Evolutionary conservation across 2,329 filamentous ascomycete genomes (phyloP).

Genomic region (Claviceps arundinis): DNA sequence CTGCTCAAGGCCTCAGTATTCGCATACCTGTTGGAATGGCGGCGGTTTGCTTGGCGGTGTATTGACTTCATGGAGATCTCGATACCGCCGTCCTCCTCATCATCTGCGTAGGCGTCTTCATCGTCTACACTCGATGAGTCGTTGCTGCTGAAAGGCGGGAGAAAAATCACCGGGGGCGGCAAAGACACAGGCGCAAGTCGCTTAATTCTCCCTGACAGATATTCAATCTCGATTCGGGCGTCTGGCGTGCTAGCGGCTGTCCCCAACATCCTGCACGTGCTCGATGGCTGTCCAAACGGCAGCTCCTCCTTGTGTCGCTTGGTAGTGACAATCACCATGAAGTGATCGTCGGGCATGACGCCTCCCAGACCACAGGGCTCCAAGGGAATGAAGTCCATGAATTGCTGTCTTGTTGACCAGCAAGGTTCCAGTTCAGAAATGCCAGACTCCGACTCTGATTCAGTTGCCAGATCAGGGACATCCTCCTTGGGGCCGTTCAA

Average conservation of each 20-base stretch:
- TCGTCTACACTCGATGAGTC: slow-evolving; percentile 24
- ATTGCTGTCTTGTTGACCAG: slow-evolving; percentile 32
- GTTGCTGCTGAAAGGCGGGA: slow-evolving; percentile 32
- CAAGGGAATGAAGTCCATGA: slow-evolving; percentile 25
- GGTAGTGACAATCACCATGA: slow-evolving; percentile 41
- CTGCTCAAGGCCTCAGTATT: slow-evolving; percentile 27
- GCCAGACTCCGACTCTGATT: slow-evolving; percentile 21
- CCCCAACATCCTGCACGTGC: slow-evolving; percentile 8
- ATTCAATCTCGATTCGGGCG: slow-evolving; percentile 28
- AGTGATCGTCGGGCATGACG: slow-evolving; percentile 50
- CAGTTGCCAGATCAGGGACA: slow-evolving; percentile 19
- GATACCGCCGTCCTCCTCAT: slow-evolving; percentile 15
- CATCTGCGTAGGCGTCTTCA: slow-evolving; percentile 14
- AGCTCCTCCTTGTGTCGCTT: slow-evolving; percentile 21
- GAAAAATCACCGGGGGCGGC: slow-evolving; percentile 39
- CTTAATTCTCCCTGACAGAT: slow-evolving; percentile 28
- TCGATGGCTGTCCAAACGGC: neutral
- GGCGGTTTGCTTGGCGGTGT: slow-evolving; percentile 22
- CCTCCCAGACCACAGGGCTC: slow-evolving; percentile 47
- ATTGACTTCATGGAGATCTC: slow-evolving; percentile 18
- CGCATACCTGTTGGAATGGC: slow-evolving; percentile 28
- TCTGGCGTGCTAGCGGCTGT: slow-evolving; percentile 25
- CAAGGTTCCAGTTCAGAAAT: slow-evolving; percentile 31
- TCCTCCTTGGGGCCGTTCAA: slow-evolving; percentile 13
- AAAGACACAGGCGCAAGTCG: slow-evolving; percentile 33